Conservation (phyloP, 1,284 basidiomycete species). For the Cronartium ribicola region DNA sequence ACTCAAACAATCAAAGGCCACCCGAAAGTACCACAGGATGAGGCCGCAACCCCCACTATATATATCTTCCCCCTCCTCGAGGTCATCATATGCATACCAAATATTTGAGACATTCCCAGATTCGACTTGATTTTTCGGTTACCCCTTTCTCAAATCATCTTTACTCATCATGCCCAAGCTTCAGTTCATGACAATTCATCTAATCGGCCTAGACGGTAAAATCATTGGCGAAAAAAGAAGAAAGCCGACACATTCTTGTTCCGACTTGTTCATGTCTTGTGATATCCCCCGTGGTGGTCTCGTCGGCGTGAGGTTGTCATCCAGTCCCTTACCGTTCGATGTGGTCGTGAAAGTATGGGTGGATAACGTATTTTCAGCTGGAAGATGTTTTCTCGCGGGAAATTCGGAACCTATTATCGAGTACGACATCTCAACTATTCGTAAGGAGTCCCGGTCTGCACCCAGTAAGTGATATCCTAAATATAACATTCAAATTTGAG, state of each 20-base stretch:
- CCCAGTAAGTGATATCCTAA: background rate
- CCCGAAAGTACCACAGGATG: no score
- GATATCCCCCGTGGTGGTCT: constrained; percentile 8
- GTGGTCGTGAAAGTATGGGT: constrained; percentile 27
- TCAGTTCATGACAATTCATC: constrained; percentile 23
- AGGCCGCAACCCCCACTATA: no score
- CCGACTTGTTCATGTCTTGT: background rate
- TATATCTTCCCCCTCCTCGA: no score
- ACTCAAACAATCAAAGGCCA: no score
- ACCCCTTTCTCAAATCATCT: background rate
- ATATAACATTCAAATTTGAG: constrained; percentile 3
- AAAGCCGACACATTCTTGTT: constrained; percentile 11
- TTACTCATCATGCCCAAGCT: constrained; percentile 24
- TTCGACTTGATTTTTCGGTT: no score
- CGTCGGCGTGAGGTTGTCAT: constrained; percentile 21
- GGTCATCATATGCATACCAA: no score
- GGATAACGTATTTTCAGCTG: constrained; percentile 19
- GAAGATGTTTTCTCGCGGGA: constrained; percentile 32
- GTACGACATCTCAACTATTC: constrained; percentile 14
- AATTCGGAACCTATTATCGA: constrained; percentile 21
- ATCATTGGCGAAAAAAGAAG: constrained; percentile 2
- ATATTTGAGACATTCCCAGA: no score
- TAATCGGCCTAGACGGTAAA: constrained; percentile 11
- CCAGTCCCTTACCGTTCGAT: constrained; percentile 30
- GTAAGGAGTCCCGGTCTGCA: background rate